Evolutionary conservation across 2,329 filamentous ascomycete species (phyloP), one percentile per base, ranked within the genome.

Genomic region (Penicillium sp.): DNA sequence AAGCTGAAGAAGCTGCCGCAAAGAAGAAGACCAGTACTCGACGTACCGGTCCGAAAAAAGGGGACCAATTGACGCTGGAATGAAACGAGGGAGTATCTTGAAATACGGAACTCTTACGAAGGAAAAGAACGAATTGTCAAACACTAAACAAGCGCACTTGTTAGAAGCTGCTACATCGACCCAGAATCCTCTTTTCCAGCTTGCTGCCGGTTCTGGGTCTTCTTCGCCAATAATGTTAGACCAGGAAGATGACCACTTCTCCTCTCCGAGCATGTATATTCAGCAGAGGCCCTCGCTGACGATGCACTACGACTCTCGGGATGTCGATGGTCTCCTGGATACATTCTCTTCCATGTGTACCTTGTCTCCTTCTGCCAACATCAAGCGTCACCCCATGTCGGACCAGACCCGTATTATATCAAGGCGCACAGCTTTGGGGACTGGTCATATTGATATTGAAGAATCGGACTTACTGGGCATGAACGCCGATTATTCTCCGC

Each of bases 81-180:
- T 77, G 75, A 74, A 72, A 53, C 65, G 64, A 10, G 74, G 74
- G 12, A 74, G 72, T 30, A 75, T 77, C 30, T 58, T 74, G 56
- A 75, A 73, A 59, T 77, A 75, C 45, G 69, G 73, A 14, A 74
- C 68, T 5, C 66, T 76, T 25, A 71, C 69, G 3, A 77, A 76
- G 52, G 68, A 71, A 38, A 67, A 48, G 16, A 66, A 67, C 2
- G 63, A 68, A 28, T 57, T 73, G 8, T 65, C 66, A 36, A 56
- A 66, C 30, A 60, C 61, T n/a, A 69, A 67, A 44, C 61, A 69
- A 22, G 57, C 66, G 2, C 67, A 68, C 10, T 58, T 74, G 22
- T 59, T 72, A 12, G 68, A 70, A 28, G 67, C 67, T 4, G 63
- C 67, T 26, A 57, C 61, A 4, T 52, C 61, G 4, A 55, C 53